Evolutionary conservation across 345 rosid species (phyloP), one percentile per base, ranked within the genome.

Genomic region (Ceriops tagal): DNA sequence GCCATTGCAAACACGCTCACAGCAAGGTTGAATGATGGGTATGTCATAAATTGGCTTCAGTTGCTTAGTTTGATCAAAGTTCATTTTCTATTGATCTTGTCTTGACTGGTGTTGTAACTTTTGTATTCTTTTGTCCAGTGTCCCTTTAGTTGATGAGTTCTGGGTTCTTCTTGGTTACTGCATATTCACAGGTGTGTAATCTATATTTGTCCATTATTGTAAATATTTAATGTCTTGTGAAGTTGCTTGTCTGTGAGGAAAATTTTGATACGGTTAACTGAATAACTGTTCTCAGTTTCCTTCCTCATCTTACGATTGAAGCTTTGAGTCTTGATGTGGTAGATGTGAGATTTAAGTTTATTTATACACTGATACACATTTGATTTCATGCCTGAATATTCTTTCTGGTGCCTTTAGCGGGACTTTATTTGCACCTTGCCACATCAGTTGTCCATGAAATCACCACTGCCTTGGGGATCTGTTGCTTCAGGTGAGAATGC

Each of bases 141-240:
- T 83, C 81, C 97, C 99, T 76, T 79, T 92, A 65, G 89, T 92
- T 20, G 93, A 95, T 74, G 98, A 95, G 74, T 52, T 86, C 16
- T 90, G 98, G 99, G 89, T 92, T 83, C 88, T 92, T 78, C 90
- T 92, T 75, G 99, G 96, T 56, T 90, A 83, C 85, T 92, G 97
- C 71, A 61, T 83, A 74, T 92, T 86, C 82, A 83, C 99, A 81
- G 96, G 99, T 84, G 19, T 15, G 73, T 21, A 26, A 24, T 9
- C n/a, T 28, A 59, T 20, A 52, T 66, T 37, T 30, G 18, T 10
- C 18, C 27, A 16, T 59, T 22, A 28, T 30, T 6, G 27, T 62
- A 4, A 24, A 16, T 18, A 32, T 35, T 46, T 31, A 18, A 24
- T 35, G 27, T 26, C 55, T 7, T 8, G 18, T 13, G 49, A 43